phyloP scores from a whole-genome alignment of 495 filamentous ascomycete species.

The Halenospora varia region DNA sequence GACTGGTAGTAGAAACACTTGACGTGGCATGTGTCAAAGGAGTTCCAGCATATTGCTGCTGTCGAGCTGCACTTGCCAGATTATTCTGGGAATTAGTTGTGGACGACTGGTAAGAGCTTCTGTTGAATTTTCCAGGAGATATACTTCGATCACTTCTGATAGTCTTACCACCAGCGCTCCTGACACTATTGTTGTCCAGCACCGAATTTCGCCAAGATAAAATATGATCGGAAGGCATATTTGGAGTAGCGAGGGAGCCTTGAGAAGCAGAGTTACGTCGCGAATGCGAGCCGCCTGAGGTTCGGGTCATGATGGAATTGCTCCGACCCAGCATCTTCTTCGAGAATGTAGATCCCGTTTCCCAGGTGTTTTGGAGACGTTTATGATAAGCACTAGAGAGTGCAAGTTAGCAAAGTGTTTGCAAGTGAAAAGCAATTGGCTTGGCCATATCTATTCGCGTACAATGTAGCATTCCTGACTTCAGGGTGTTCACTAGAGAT shows the following conservation, averaged over 20 bases:
- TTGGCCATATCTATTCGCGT: too few relatives aligned
- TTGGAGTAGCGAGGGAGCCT: conserved; percentile 19
- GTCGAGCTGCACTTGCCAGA: conserved; percentile 36
- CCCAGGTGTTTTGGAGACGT: conserved; percentile 58
- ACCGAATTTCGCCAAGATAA: conserved; percentile 69
- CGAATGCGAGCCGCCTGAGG: conserved; percentile 47
- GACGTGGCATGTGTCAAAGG: conserved; percentile 12
- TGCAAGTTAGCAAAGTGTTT: conserved; percentile 48
- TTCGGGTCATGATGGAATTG: conserved; percentile 53
- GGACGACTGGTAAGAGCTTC: conserved; percentile 25
- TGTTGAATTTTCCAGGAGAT: conserved; percentile 40
- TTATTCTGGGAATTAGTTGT: conserved; percentile 31
- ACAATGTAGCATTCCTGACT: too few relatives aligned
- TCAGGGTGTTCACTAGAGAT: too few relatives aligned
- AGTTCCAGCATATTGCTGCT: conserved; percentile 34
- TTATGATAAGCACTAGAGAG: conserved; percentile 48
- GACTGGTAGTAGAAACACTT: conserved; percentile 21
- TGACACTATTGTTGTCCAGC: conserved; percentile 20
- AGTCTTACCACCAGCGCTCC: conserved; percentile 26
- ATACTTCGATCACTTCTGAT: conserved; percentile 43
- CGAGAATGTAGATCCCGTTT: conserved; percentile 72
- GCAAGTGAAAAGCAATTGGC: too few relatives aligned
- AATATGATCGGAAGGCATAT: conserved; percentile 64
- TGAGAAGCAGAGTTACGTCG: conserved; percentile 48
- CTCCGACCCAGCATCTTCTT: conserved; percentile 65